phyloP scores from a whole-genome alignment of 129 eudicot species.

The Calendula officinalis region DNA sequence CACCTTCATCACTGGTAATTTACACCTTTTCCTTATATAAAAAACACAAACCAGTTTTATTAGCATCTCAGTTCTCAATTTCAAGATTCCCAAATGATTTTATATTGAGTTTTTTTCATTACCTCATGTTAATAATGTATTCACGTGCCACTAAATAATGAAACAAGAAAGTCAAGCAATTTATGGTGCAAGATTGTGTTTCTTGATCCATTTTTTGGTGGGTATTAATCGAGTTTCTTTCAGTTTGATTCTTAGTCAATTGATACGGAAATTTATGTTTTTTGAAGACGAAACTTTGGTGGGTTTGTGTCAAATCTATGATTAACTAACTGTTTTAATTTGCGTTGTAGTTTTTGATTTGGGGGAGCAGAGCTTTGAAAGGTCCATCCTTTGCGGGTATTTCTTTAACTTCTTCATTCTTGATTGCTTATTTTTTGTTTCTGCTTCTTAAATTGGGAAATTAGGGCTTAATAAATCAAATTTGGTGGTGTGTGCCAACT shows the following conservation, averaged over 20 bases:
- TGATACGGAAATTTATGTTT: background rate
- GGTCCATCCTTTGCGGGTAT: slow-evolving; percentile 9
- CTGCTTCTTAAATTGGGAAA: background rate
- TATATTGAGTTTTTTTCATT: slow-evolving; percentile 16
- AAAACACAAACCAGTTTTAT: background rate
- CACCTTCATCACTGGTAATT: slow-evolving; percentile 26
- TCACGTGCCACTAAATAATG: slow-evolving; percentile 30
- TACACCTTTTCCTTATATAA: background rate
- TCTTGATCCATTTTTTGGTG: too few relatives aligned
- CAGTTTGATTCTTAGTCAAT: slow-evolving; percentile 1
- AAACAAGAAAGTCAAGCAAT: slow-evolving; percentile 20
- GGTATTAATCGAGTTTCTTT: slow-evolving; percentile 10
- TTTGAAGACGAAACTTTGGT: slow-evolving; percentile 20
- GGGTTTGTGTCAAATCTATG: background rate
- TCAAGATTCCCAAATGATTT: slow-evolving; percentile 28
- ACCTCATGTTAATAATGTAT: slow-evolving; percentile 22
- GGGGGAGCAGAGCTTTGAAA: slow-evolving; percentile 7
- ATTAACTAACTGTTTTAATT: slow-evolving; percentile 1
- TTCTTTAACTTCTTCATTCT: slow-evolving; percentile 7
- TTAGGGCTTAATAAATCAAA: background rate
- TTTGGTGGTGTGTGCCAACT: slow-evolving; percentile 5
- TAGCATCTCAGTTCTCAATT: slow-evolving; percentile 27
- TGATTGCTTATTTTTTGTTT: slow-evolving; percentile 11
- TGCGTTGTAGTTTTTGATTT: slow-evolving; percentile 13
- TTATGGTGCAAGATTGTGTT: slow-evolving; percentile 11